Base-by-base conservation (phyloP, 192 early-diverging fungal species). In the Borealophlyctis nickersoniae region DNA sequence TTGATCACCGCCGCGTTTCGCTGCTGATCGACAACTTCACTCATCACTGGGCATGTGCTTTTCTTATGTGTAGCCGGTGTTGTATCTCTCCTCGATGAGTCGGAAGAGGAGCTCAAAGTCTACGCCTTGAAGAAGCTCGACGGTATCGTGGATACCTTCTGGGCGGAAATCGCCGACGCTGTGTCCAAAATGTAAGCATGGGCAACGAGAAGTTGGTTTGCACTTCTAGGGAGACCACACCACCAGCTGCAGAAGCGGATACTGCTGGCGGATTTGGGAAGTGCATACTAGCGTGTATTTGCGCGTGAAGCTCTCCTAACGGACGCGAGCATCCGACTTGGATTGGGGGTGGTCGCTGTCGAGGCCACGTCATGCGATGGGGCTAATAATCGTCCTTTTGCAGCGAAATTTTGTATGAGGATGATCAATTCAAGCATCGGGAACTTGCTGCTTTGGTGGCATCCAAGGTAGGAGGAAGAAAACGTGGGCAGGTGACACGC, bases 101-200 rank as follows among this genome's bases (percentile, higher is more conserved):
- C 84, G 14, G 86, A 96, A 64, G 90, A 91, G 39, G 89, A 92
- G 67, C 88, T 99, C 49, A 89, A 96, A 73, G 84, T 89, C 55
- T 96, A 95, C 78, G 93, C 95, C 23, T 84, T 99, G 39, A 72
- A 91, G 62, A 91, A 96, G 81, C 87, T 99, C 31, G 88, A 97
- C 67, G 74, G 65, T 13, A 74, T 97, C 59, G 91, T 95, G 26
- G 90, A 97, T 80, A 81, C 88, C 62, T 99, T 98, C 73, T 99
- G 97, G 97, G 89, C 95, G 22, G 97, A 99, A 73, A 98, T 98
- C 62, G 88, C 95, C 5, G 97, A 99, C 72, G 81, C 90, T 4
- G 80, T 94, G 31, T 77, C 89, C 9, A 91, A 92, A 73, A 94
- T 94, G 92, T 93, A 82, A 63, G 83, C 60, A 24, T n/a, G 26